These are phyloP conservation scores for Fusarium albosuccineum DNA, from an alignment of 2,329 filamentous ascomycete genomes.

Conservation along the genomic window DNA sequence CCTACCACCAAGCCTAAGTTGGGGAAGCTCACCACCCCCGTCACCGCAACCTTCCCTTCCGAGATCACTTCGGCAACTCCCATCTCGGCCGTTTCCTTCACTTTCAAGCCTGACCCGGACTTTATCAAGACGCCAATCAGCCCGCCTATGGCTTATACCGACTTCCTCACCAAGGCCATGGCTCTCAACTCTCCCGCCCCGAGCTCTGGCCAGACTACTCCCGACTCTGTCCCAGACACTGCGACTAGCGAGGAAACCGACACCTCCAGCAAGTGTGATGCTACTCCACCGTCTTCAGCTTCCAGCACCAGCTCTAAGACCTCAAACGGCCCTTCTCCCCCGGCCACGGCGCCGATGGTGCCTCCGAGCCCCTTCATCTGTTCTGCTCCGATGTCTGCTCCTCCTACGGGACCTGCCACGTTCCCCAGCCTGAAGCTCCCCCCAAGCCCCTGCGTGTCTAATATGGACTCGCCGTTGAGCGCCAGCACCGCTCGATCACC, in stretches of 20 bases:
- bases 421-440: slow-evolving; percentile 81
- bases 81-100: slow-evolving; percentile 62
- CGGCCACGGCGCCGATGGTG: slow-evolving; percentile 55
- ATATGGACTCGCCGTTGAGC: slow-evolving; percentile 77
- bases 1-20: slow-evolving; percentile 70
- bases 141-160: slow-evolving; percentile 88
- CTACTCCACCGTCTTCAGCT: slow-evolving; percentile 61
- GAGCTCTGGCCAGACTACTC: slow-evolving; percentile 63
- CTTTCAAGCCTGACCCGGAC: slow-evolving; percentile 58
- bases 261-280: slow-evolving; percentile 69
- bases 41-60: slow-evolving; percentile 73
- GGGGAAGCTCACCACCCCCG: slow-evolving; percentile 71
- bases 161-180: slow-evolving; percentile 86
- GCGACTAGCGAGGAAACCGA: slow-evolving; percentile 68
- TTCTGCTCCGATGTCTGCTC: slow-evolving; percentile 68
- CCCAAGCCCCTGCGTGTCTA: slow-evolving; percentile 77
- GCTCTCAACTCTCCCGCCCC: slow-evolving; percentile 78
- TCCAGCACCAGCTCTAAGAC: slow-evolving; percentile 51
- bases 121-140: slow-evolving; percentile 92
- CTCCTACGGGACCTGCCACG: slow-evolving; percentile 71
- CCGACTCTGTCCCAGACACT: slow-evolving; percentile 66
- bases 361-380: slow-evolving; percentile 66
- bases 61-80: slow-evolving; percentile 76
- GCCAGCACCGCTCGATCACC: slow-evolving; percentile 74
- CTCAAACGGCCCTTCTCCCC: slow-evolving; percentile 43